phyloP scores from a whole-genome alignment of 257 asterid genomes.

The Linderniella brevidens region DNA sequence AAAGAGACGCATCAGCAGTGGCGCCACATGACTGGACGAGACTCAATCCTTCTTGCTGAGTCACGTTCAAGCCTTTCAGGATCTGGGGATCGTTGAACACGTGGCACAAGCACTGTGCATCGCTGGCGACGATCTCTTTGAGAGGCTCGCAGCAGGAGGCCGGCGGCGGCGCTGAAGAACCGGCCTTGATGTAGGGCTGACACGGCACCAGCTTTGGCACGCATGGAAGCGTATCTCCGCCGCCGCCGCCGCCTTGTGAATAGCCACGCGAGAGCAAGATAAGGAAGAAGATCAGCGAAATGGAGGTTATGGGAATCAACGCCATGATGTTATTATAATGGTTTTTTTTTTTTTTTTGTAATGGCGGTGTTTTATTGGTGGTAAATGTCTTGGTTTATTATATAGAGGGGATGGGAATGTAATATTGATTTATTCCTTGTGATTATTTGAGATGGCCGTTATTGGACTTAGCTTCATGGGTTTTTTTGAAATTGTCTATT shows the following conservation, averaged over 20 bases:
- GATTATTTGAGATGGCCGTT: too few relatives aligned
- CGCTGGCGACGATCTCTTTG: slow-evolving; percentile 13
- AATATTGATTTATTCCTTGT: too few relatives aligned
- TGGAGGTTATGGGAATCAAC: too few relatives aligned
- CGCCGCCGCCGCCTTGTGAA: slow-evolving; percentile 14
- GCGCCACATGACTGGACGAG: slow-evolving; percentile 31
- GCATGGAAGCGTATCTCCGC: slow-evolving; percentile 22
- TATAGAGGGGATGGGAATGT: too few relatives aligned
- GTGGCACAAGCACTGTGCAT: slow-evolving; percentile 22
- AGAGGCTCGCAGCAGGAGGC: slow-evolving; percentile 24
- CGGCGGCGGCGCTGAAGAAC: slow-evolving; percentile 14
- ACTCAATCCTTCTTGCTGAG: slow-evolving; percentile 17
- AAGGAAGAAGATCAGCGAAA: too few relatives aligned
- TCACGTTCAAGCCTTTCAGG: slow-evolving; percentile 18
- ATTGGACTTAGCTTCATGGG: too few relatives aligned
- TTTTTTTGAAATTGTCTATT: too few relatives aligned
- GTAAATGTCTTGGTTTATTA: too few relatives aligned
- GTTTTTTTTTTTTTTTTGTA: too few relatives aligned
- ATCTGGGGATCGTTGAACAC: slow-evolving; percentile 16
- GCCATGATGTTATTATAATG: too few relatives aligned
- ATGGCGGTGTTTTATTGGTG: too few relatives aligned
- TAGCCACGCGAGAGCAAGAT: slow-evolving; percentile 6
- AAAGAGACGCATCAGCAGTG: slow-evolving; percentile 17
- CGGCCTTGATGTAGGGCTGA: slow-evolving; percentile 18
- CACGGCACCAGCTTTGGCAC: slow-evolving; percentile 27